Base-by-base conservation (phyloP, 345 rosid species). In the Salix purpurea region DNA sequence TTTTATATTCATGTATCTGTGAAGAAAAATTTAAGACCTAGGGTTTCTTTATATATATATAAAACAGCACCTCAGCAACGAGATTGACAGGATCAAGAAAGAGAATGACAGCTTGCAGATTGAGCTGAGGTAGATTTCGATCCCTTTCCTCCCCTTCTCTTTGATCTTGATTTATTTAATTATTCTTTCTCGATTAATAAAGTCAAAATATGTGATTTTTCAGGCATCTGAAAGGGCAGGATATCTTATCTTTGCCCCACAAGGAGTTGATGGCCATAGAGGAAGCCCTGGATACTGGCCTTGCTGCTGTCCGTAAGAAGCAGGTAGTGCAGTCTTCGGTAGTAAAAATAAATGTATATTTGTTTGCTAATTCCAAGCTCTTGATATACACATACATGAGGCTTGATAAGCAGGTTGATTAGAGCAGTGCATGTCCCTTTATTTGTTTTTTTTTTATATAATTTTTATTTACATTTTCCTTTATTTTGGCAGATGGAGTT, bases 91-190 rank as follows among this genome's bases (percentile, higher is more conserved):
- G 76, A 87, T 91, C 78, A 91, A 89, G 83, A 94, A 90, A 67
- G 96, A 94, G 89, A 94, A 94, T 73, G 93, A 92, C 76, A 84
- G 83, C 86, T 85, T 94, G 89, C 93, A 91, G 82, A 85, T 92
- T 74, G 90, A 90, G 83, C 96, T 94, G 82, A 83, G 90, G 97
- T 91, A 52, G 65, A 30, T 39, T 28, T 21, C n/a, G n/a, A n/a
- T n/a, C n/a, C 30, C 37, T 15, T 5, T 13, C 54, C 28, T 24
- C 30, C 64, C 12, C 10, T 28, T 18, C 44, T 36, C 30, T n/a
- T 8, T 18, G 28, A 23, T 58, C 62, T 24, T 23, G 11, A 15
- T 13, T 46, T 2, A 24, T 13, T 21, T 46, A 39, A 34, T 39
- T 9, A 23, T 18, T 52, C 12, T 37, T 21, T 21, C 30, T 69